Conservation (phyloP, 2,329 filamentous ascomycete genomes). For the Aureobasidium leucospermi region DNA sequence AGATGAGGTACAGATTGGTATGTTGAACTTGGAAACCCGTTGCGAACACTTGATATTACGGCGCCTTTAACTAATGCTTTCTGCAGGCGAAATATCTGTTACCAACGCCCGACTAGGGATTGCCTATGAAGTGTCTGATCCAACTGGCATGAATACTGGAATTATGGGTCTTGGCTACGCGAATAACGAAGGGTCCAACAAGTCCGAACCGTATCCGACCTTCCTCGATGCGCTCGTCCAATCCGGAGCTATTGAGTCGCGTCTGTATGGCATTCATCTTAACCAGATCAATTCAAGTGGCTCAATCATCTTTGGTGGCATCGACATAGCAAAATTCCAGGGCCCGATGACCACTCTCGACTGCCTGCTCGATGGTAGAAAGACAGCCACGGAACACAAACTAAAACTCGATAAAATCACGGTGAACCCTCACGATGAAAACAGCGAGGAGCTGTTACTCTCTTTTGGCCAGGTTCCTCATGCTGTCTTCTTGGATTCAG, state of each 20-base stretch:
- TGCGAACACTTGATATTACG: no score
- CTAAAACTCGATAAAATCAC: not conserved
- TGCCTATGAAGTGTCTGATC: constrained; percentile 21
- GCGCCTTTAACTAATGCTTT: no score
- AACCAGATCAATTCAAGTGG: constrained; percentile 23
- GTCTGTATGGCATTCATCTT: constrained; percentile 28
- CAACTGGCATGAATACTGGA: constrained; percentile 25
- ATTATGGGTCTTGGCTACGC: constrained; percentile 28
- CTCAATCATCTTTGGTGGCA: constrained; percentile 28
- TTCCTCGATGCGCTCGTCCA: constrained; percentile 26
- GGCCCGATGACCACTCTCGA: constrained; percentile 25
- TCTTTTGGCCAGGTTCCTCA: no score
- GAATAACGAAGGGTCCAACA: constrained; percentile 21
- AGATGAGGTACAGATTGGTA: constrained; percentile 20
- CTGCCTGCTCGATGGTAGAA: constrained; percentile 16
- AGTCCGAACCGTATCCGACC: constrained; percentile 17
- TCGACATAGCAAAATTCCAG: constrained; percentile 26
- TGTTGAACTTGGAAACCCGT: constrained; percentile 21
- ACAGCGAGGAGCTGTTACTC: no score
- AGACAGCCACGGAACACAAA: not conserved
- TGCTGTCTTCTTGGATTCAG: no score
- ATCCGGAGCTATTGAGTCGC: constrained; percentile 24
- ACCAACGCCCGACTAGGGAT: constrained; percentile 20
- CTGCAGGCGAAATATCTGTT: no score
- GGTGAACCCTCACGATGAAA: no score